phyloP scores from a whole-genome alignment of 208 protist species.

The Leishmania gerbilli region DNA sequence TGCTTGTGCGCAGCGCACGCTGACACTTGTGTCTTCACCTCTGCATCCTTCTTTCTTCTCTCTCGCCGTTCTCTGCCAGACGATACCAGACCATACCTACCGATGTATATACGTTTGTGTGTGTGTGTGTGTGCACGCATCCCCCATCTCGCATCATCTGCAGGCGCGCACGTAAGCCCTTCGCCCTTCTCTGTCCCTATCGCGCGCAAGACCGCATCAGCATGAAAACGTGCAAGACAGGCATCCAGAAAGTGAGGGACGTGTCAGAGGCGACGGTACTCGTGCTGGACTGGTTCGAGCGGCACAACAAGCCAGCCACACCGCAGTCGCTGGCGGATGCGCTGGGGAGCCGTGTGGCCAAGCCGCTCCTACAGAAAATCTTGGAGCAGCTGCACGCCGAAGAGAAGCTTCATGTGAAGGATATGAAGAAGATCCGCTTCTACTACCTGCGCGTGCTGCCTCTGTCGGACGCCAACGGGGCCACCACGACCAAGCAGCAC shows the following conservation, averaged over 20 bases:
- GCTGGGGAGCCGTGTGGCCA: conserved; percentile 81
- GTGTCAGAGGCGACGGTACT: conserved; percentile 38
- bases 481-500: neutral
- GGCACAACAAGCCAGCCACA: conserved; percentile 81
- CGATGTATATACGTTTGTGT: neutral
- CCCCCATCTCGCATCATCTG: neutral
- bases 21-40: neutral
- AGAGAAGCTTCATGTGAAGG: conserved; percentile 66
- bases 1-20: neutral
- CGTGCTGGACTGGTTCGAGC: conserved; percentile 83
- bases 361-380: conserved; percentile 68
- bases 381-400: conserved; percentile 61
- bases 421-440: conserved; percentile 81
- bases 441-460: conserved; percentile 49
- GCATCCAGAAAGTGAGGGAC: conserved; percentile 59
- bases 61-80: neutral
- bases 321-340: conserved; percentile 83
- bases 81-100: neutral
- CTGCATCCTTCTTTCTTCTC: neutral
- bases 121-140: neutral
- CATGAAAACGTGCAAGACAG: conserved; percentile 39
- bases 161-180: neutral
- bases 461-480: neutral
- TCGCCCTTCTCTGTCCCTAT: neutral
- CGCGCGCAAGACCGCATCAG: neutral